Base-by-base conservation (phyloP, 169 alveolate species). In the Plasmodium coatneyi region DNA sequence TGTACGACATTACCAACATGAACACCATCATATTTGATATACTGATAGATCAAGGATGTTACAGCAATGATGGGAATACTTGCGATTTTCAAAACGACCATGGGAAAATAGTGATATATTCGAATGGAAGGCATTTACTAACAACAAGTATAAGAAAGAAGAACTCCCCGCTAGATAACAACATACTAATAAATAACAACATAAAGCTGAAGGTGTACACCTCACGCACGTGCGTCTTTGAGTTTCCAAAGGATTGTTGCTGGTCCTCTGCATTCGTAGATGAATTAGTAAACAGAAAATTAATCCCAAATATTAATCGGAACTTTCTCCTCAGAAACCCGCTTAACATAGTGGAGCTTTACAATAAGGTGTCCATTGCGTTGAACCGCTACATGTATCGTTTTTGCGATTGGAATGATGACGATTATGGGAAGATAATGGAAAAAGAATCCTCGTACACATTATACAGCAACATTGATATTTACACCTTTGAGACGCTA, bases 261-360 rank as follows among this genome's bases (percentile, higher is more conserved):
- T 91, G 95, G 92, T 91, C 95, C 6, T 71, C 91, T 6, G 84
- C 95, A 66, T 91, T 91, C 82, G 95, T 91, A 16, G 72, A 91
- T 4, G 95, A 91, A 43, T 49, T 91, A 81, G 92, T 91, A 71
- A 80, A 71, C 19, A 91, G 84, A 80, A 91, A 81, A 91, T 82
- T 91, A 71, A 71, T 91, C 41, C 84, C 92, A 91, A 84, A 91
- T 39, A 80, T 56, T 22, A 80, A 80, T 36, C 36, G 39, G 41
- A 82, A 91, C 56, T 91, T 91, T 52, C 92, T 91, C 10, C 80
- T 91, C 76, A 91, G 76, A 72, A 91, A 81, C 46, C 92, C 91
- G 19, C 71, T 91, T 36, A 91, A 81, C 74, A 80, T 91, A 32
- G 82, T 91, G 52, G 95, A 91, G 41, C 92, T 91, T 71, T 91